A percentile compares a stretch with the other conserved stretches of the same genome.
These are phyloP conservation scores for Globisporangium radiosum DNA, from an alignment of 352 stramenopile genomes.

Conservation along the genomic window DNA sequence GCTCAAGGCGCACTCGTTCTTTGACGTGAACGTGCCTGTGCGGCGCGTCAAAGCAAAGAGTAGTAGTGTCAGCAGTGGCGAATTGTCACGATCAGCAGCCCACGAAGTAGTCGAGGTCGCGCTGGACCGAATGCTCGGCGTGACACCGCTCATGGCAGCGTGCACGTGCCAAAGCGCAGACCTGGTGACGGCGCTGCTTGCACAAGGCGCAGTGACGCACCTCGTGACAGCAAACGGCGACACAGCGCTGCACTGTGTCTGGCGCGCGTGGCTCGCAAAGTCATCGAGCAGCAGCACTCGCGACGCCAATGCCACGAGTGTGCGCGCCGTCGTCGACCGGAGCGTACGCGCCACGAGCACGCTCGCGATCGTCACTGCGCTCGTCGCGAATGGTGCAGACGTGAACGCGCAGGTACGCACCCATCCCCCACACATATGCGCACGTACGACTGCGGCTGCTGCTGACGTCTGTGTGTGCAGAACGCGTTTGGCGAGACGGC, in stretches of 20 bases:
- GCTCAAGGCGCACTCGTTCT: constrained; percentile 53
- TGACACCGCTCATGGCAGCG: constrained; percentile 68
- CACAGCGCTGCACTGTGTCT: constrained; percentile 61
- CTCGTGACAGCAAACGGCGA: constrained; percentile 61
- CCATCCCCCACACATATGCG: background rate
- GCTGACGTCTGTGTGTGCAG: constrained; percentile 15
- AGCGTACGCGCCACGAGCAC: constrained; percentile 29
- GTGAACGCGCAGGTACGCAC: constrained; percentile 48
- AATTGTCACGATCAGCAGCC: background rate
- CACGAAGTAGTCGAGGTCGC: constrained; percentile 5
- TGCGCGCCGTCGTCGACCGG: constrained; percentile 26
- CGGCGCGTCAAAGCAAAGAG: constrained; percentile 1
- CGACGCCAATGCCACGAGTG: background rate
- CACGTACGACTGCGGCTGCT: background rate
- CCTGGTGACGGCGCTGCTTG: constrained; percentile 38
- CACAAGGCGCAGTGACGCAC: constrained; percentile 40
- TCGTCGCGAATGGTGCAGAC: constrained; percentile 28
- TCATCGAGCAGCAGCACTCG: constrained; percentile 2
- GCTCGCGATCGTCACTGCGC: constrained; percentile 26
- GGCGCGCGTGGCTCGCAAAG: constrained; percentile 27
- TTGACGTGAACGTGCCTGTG: constrained; percentile 62
- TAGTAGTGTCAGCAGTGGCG: background rate
- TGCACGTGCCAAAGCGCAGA: constrained; percentile 43
- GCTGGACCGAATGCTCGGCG: constrained; percentile 25
- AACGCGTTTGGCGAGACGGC: constrained; percentile 59